A percentile compares a stretch with the other conserved stretches of the same genome.
Conservation (phyloP, 805 yeast species). For the Myxozyma monticola region DNA sequence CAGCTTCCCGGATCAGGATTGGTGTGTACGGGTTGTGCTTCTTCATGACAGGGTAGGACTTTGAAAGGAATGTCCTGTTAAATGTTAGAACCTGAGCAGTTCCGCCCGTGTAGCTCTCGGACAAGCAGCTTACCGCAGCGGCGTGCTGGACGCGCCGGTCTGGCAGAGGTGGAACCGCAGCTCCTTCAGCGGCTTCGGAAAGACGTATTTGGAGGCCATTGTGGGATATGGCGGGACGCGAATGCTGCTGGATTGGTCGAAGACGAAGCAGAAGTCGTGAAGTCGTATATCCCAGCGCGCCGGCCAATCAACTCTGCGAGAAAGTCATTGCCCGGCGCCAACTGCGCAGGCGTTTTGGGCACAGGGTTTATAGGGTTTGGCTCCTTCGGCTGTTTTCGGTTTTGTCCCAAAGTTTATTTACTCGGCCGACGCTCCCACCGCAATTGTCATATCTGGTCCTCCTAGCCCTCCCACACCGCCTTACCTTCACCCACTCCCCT, state of each 20-base stretch:
- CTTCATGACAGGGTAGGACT: constrained; percentile 64
- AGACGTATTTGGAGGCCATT: constrained; percentile 40
- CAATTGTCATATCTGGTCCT: too few species aligned
- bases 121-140: constrained; percentile 50
- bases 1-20: constrained; percentile 74
- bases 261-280: too few species aligned
- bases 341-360: too few species aligned
- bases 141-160: constrained; percentile 68
- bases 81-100: background rate
- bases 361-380: too few species aligned
- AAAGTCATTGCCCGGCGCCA: too few species aligned
- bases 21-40: constrained; percentile 67
- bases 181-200: constrained; percentile 63
- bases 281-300: too few species aligned
- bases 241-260: too few species aligned
- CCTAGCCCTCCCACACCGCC: background rate
- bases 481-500: background rate
- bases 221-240: too few species aligned
- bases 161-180: constrained; percentile 74
- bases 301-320: too few species aligned
- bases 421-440: too few species aligned
- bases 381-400: too few species aligned
- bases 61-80: constrained; percentile 57
- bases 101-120: background rate
- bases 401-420: too few species aligned